Conservation (phyloP, 2,329 filamentous ascomycete species). For the Ilyonectria mors-panacis region DNA sequence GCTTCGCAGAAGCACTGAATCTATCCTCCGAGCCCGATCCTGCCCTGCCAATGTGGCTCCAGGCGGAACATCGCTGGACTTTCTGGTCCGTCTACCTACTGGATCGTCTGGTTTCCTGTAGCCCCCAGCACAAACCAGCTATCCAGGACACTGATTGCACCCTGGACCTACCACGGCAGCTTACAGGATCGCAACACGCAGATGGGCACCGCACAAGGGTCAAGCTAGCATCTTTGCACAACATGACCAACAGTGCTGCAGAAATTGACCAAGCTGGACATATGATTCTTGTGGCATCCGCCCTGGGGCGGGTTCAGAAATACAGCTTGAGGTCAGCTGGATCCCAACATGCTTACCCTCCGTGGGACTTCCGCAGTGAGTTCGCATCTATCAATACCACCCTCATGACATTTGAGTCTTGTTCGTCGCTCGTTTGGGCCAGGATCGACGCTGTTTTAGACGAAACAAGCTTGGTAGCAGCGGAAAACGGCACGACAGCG, state of each 20-base stretch:
- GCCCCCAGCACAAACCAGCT: slow-evolving; percentile 1
- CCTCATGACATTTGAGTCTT: slow-evolving; percentile 8
- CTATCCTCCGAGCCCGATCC: slow-evolving; percentile 6
- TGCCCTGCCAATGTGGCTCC: neutral
- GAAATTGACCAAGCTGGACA: slow-evolving; percentile 1
- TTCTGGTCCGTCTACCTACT: slow-evolving; percentile 11
- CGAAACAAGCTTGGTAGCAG: slow-evolving; percentile 1
- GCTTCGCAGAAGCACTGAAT: slow-evolving; percentile 9
- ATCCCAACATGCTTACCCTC: neutral
- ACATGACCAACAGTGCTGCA: slow-evolving; percentile 2
- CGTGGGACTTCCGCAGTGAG: slow-evolving; percentile 4
- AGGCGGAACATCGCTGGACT: slow-evolving; percentile 2
- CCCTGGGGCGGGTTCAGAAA: slow-evolving; percentile 4
- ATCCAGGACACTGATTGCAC: slow-evolving; percentile 8
- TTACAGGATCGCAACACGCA: neutral
- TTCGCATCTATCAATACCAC: slow-evolving; percentile 9
- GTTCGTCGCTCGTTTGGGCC: neutral
- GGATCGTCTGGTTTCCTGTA: slow-evolving; percentile 2
- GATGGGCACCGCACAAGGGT: slow-evolving; percentile 3
- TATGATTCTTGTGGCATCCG: neutral
- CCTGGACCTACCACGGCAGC: slow-evolving; percentile 2
- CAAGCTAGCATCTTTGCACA: slow-evolving; percentile 1
- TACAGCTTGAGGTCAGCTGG: neutral
- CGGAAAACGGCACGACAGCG: slow-evolving; percentile 1
- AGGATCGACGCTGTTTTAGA: slow-evolving; percentile 1